Evolutionary conservation across 495 filamentous ascomycete genomes (phyloP).

Genomic region (Clohesyomyces aquaticus): DNA sequence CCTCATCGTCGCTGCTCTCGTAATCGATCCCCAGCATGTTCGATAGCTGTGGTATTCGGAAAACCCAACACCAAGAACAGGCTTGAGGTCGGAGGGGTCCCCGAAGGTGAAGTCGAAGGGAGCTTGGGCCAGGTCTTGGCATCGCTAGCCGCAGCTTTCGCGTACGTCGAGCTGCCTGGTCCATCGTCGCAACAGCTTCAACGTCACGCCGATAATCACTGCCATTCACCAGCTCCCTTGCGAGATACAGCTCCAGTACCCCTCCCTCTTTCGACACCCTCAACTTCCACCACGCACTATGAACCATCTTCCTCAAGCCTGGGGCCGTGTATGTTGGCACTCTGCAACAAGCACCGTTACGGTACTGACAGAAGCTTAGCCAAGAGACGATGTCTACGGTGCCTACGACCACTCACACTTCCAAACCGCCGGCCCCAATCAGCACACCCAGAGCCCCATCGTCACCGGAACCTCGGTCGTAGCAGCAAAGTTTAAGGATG

Average conservation of each 20-base stretch:
- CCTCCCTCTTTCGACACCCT: background rate
- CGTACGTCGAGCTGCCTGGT: conserved; percentile 36
- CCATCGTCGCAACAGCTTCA: conserved; percentile 33
- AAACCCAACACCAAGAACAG: background rate
- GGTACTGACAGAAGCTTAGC: conserved; percentile 57
- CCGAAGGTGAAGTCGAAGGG: conserved; percentile 5
- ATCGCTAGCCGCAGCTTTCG: conserved; percentile 9
- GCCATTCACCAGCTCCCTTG: background rate
- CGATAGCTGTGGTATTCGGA: background rate
- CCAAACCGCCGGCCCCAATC: conserved; percentile 68
- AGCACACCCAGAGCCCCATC: conserved; percentile 85
- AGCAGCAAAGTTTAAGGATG: conserved; percentile 91
- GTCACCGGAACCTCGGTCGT: conserved; percentile 97
- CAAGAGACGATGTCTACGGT: conserved; percentile 93
- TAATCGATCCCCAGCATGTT: conserved; percentile 40
- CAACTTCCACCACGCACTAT: conserved; percentile 53
- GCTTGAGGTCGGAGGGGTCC: too few species aligned
- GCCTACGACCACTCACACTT: conserved; percentile 87
- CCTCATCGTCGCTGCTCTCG: conserved; percentile 42
- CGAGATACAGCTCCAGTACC: background rate
- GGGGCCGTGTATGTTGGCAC: conserved; percentile 95
- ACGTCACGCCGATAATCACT: conserved; percentile 20
- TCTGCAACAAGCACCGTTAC: conserved; percentile 28
- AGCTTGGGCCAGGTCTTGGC: conserved; percentile 32
- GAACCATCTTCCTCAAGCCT: conserved; percentile 95